Percentiles rank a stretch among this genome's conserved stretches.
Conservation (phyloP, 306 rosid species). For the Astragalus glycyphyllos region DNA sequence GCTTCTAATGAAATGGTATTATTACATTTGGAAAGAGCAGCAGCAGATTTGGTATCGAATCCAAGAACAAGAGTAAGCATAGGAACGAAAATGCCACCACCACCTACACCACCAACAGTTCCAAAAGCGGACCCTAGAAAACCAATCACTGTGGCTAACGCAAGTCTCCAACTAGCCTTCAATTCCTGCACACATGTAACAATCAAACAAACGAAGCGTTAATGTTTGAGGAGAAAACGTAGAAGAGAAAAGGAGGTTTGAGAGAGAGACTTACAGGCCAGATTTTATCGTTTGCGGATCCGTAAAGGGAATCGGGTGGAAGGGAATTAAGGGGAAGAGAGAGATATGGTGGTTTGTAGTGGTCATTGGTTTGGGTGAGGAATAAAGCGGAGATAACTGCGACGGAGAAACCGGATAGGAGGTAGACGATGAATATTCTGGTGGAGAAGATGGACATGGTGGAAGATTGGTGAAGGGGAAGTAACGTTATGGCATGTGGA, state of each 20-base stretch:
- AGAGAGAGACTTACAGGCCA: constrained; percentile 68
- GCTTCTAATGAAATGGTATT: background rate
- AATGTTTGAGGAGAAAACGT: background rate
- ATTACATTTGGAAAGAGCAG: constrained; percentile 85
- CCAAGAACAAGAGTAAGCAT: constrained; percentile 82
- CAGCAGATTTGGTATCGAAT: constrained; percentile 86
- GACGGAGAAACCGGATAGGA: constrained; percentile 59
- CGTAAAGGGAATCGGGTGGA: background rate
- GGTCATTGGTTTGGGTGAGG: constrained; percentile 38
- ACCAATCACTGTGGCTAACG: constrained; percentile 70
- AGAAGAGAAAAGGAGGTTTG: background rate
- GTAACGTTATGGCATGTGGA: background rate
- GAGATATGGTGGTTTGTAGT: constrained; percentile 12
- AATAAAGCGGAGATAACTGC: constrained; percentile 58
- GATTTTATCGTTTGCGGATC: constrained; percentile 41
- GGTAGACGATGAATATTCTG: constrained; percentile 58
- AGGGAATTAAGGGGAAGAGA: constrained; percentile 36
- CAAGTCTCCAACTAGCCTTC: constrained; percentile 62
- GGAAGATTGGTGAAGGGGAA: too few species aligned
- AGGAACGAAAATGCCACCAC: constrained; percentile 92
- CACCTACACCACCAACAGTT: constrained; percentile 92
- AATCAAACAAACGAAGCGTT: constrained; percentile 17
- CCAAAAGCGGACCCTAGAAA: constrained; percentile 90
- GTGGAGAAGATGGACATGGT: constrained; percentile 63
- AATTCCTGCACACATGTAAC: constrained; percentile 55